Conservation (phyloP, 441 rosid genomes). For the Arabidopsis hybrid region DNA sequence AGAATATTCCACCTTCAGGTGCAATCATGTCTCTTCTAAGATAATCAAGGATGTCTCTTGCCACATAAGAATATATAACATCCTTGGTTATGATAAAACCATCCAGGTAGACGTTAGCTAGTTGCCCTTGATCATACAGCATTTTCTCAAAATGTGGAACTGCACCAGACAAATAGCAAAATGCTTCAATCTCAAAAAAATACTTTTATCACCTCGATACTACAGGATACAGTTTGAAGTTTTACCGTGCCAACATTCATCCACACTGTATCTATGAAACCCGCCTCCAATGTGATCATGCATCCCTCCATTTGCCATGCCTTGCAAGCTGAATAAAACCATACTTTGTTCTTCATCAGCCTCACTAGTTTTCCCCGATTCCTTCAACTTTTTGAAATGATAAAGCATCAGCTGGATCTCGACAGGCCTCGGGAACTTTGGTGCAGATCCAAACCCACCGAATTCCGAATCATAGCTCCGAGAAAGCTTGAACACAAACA, state of each 20-base stretch:
- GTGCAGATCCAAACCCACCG: slow-evolving; percentile 97
- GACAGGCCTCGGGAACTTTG: slow-evolving; percentile 97
- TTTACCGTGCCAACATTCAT: slow-evolving; percentile 98
- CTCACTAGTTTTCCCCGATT: slow-evolving; percentile 54
- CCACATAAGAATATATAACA: slow-evolving; percentile 61
- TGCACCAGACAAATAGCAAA: slow-evolving; percentile 50
- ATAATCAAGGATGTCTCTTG: slow-evolving; percentile 86
- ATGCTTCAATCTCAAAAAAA: neutral
- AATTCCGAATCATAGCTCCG: slow-evolving; percentile 69
- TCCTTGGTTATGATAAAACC: slow-evolving; percentile 77
- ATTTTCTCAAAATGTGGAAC: slow-evolving; percentile 99
- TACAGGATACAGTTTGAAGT: slow-evolving; percentile 24
- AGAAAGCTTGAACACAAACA: slow-evolving; percentile 69
- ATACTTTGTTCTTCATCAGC: slow-evolving; percentile 56
- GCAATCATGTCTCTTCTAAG: slow-evolving; percentile 95
- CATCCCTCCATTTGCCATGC: slow-evolving; percentile 95
- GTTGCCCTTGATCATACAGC: slow-evolving; percentile 97
- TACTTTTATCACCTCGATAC: neutral
- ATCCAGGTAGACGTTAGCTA: slow-evolving; percentile 79
- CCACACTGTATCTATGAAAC: slow-evolving; percentile 96
- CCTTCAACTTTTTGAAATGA: slow-evolving; percentile 73
- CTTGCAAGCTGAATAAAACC: slow-evolving; percentile 83
- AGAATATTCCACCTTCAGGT: slow-evolving; percentile 80
- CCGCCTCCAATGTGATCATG: slow-evolving; percentile 98
- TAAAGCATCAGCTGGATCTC: slow-evolving; percentile 94